Base-by-base conservation (phyloP, 306 rosid genomes). In the Echinosophora koreensis region DNA sequence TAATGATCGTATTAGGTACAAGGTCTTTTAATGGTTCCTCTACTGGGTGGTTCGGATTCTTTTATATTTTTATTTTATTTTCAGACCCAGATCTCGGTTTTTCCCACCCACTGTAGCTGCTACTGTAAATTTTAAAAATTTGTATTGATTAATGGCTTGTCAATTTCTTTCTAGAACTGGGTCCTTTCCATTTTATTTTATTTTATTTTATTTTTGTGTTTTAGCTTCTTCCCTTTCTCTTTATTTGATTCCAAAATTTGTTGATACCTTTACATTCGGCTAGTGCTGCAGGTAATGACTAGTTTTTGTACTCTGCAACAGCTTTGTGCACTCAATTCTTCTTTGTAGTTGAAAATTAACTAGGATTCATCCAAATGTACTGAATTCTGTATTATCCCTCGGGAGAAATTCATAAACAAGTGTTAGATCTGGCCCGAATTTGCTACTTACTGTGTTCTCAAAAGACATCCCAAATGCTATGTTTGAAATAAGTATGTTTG, bases 1-100 rank as follows among this genome's bases (percentile, higher is more conserved):
- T 77, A 57, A 16, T 57, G 74, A 71, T 69, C 49, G 69, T 78
- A 54, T 76, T 42, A 74, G 60, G 28, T 80, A 78, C 82, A 59
- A 54, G 78, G 66, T 28, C 52, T 30, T 62, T 65, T 57, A 44
- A 22, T 81, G 71, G n/a, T 10, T 71, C 68, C 12, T 71, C 57
- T 16, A 41, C 72, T 81, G 64, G 74, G 72, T 73, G 81, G 2
- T 30, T 30, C 32, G n/a, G 82, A 73, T 85, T 84, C 52, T 56
- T 81, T 70, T 62, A 30, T 66, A 4, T 71, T 49, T 66, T 66
- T 78, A 71, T 39, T 79, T 71, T 41, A 49, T 18, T 71, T 81
- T 54, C 56, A 52, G 80, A 70, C 66, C 76, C 86, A 90, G 96
- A 90, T 90, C 96, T 88, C 84, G 75, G 66, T 67, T 85, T 74